Evolutionary conservation across 441 rosid species (phyloP), one percentile per base, ranked within the genome.

Genomic region (Gossypium davidsonii): DNA sequence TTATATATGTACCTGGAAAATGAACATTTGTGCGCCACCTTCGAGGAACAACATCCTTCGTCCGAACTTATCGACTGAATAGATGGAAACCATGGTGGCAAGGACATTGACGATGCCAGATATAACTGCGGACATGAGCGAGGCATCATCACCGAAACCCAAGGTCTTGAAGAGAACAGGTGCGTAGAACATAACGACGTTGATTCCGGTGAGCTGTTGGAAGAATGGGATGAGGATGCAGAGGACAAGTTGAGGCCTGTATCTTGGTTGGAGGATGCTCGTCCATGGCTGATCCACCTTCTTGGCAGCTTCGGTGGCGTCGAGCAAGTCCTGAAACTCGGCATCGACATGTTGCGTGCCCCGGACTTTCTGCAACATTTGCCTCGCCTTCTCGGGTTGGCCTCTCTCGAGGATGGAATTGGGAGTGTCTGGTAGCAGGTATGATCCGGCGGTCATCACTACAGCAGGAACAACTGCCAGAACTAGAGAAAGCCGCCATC

Each of bases 401-500:
- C 88, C 88, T 75, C 88, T 76, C 31, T 83, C 85, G 14, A 83
- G 76, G 56, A 85, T 75, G 0, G 86, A 85, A 56, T 85, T 85
- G 0, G 88, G 88, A 14, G 88, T 85, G 77, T 85, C 88, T 4
- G 88, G 86, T 4, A 85, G 78, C 44, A 83, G 1, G 2, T 77
- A n/a, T 7, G 85, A 80, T 57, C 88, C 88, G 6, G 79, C 9
- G 67, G 83, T 85, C 75, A 85, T 78, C 76, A 81, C 72, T 17
- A 79, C 20, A 0, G 88, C 61, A 1, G 88, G 88, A 25, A 85
- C 82, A 12, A 69, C 81, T 17, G 88, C 88, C 8, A 83, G 74
- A 18, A 77, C 84, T 28, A 85, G 82, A 49, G 86, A 82, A 73
- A 85, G 59, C 72, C 88, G 79, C 86, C 88, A 85, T 8, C 88